These are phyloP conservation scores for Exophiala aquamarina DNA, from an alignment of 2,329 filamentous ascomycete species.

Conservation along the genomic window DNA sequence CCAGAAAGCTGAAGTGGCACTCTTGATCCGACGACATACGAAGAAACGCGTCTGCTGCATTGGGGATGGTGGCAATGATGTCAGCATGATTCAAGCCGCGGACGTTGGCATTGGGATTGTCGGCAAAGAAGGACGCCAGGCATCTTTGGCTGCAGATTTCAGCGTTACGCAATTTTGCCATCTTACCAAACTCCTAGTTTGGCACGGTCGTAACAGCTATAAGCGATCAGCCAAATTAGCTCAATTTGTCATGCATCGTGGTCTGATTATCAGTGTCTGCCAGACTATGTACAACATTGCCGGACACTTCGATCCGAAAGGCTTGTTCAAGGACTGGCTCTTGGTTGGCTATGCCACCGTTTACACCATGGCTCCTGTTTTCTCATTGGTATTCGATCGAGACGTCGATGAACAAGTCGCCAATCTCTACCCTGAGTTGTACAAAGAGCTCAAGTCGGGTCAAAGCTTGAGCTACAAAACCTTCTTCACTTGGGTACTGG, in stretches of 20 bases:
- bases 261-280: slow-evolving; percentile 90
- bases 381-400: slow-evolving; percentile 89
- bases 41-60: slow-evolving; percentile 97
- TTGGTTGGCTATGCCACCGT: slow-evolving; percentile 95
- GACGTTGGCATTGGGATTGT: slow-evolving; percentile 98
- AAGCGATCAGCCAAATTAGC: slow-evolving; percentile 93
- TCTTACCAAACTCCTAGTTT: slow-evolving; percentile 93
- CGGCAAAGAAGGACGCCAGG: slow-evolving; percentile 94
- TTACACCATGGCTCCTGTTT: slow-evolving; percentile 90
- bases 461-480: slow-evolving; percentile 85
- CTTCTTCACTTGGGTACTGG: slow-evolving; percentile 95
- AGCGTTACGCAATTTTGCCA: slow-evolving; percentile 95
- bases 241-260: slow-evolving; percentile 97
- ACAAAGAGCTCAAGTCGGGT: slow-evolving; percentile 92
- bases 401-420: slow-evolving; percentile 93
- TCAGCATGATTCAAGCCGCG: slow-evolving; percentile 98
- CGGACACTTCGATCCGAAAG: slow-evolving; percentile 87
- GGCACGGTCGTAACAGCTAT: slow-evolving; percentile 97
- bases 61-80: slow-evolving; percentile 96
- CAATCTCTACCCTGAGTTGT: slow-evolving; percentile 93
- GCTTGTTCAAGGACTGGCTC: slow-evolving; percentile 94
- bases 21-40: slow-evolving; percentile 84
- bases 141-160: slow-evolving; percentile 92
- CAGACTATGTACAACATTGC: slow-evolving; percentile 98
- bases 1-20: slow-evolving; percentile 92